phyloP scores from a whole-genome alignment of 2,329 filamentous ascomycete species.

The Pseudocercospora crystallina region DNA sequence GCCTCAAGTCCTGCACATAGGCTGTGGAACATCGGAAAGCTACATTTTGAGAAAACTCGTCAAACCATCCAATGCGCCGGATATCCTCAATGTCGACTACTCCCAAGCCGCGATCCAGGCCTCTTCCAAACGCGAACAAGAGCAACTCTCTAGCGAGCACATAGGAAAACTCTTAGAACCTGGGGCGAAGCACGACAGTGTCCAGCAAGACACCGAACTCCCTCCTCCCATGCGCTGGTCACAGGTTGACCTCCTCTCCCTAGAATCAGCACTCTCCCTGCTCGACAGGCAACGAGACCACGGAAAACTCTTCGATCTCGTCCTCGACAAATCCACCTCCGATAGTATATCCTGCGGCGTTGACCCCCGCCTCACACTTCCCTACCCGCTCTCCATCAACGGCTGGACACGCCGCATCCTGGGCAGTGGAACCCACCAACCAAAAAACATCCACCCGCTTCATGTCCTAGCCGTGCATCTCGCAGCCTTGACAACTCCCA shows the following conservation, averaged over 20 bases:
- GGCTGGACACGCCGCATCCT: constrained; percentile 23
- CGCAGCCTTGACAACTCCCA: constrained; percentile 38
- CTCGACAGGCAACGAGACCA: constrained; percentile 9
- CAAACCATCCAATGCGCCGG: constrained; percentile 10
- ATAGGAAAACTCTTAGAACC: constrained; percentile 9
- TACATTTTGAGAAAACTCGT: constrained; percentile 17
- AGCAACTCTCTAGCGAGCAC: constrained; percentile 15
- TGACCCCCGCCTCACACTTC: constrained; percentile 17
- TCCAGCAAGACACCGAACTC: constrained; percentile 12
- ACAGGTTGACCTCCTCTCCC: constrained; percentile 20
- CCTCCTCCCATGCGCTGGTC: constrained; percentile 21
- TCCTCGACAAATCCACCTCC: constrained; percentile 26
- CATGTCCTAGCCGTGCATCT: constrained; percentile 42
- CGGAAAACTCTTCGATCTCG: constrained; percentile 19
- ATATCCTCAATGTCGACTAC: constrained; percentile 26
- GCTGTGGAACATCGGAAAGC: constrained; percentile 22
- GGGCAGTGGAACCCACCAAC: constrained; percentile 14
- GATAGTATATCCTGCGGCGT: constrained; percentile 25
- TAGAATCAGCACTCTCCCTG: constrained; percentile 20
- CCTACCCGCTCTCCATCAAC: constrained; percentile 24
- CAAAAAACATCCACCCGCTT: constrained; percentile 37
- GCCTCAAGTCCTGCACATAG: constrained; percentile 23
- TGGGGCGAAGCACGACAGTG: constrained; percentile 19
- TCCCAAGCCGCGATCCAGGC: constrained; percentile 20
- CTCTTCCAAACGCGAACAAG: constrained; percentile 19